These are phyloP conservation scores for Podospora comata DNA, from an alignment of 495 filamentous ascomycete species.

Conservation along the genomic window DNA sequence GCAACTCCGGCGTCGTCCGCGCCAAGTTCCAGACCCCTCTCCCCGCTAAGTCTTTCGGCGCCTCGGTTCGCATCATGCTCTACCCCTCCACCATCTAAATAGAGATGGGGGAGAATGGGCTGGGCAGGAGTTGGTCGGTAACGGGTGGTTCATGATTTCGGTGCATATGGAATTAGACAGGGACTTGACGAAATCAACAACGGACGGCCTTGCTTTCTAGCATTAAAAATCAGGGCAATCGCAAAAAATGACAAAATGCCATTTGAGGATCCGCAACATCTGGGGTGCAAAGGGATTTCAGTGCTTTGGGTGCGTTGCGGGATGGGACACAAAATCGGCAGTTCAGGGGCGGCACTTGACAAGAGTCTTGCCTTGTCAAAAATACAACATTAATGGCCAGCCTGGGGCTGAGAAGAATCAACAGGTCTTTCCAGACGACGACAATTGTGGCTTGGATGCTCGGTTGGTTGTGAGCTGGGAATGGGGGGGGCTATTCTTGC, in stretches of 20 bases:
- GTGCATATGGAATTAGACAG: conserved; percentile 53
- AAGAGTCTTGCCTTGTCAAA: conserved; percentile 21
- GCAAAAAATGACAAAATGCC: conserved; percentile 39
- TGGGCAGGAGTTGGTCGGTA: conserved; percentile 52
- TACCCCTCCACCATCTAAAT: conserved; percentile 79
- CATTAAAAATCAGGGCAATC: conserved; percentile 44
- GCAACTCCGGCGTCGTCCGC: conserved; percentile 94
- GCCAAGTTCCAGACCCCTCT: conserved; percentile 95
- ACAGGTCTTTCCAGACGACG: conserved; percentile 16
- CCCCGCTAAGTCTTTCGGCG: conserved; percentile 92
- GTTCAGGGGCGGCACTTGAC: conserved; percentile 17
- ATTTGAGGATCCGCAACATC: conserved; percentile 33
- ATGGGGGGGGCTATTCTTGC: not conserved
- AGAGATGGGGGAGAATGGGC: conserved; percentile 25
- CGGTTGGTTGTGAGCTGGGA: conserved; percentile 1
- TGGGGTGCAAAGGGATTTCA: conserved; percentile 21
- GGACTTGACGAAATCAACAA: conserved; percentile 39
- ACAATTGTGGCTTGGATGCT: not conserved
- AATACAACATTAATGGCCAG: conserved; percentile 27
- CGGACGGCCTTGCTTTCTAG: conserved; percentile 40
- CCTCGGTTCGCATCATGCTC: conserved; percentile 95
- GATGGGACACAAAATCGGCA: conserved; percentile 20
- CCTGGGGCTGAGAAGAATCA: conserved; percentile 24
- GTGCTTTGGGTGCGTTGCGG: conserved; percentile 6
- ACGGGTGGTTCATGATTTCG: conserved; percentile 53